These are phyloP conservation scores for Hygrophorus pudorinus DNA, from an alignment of 768 basidiomycete species.

Conservation along the genomic window DNA sequence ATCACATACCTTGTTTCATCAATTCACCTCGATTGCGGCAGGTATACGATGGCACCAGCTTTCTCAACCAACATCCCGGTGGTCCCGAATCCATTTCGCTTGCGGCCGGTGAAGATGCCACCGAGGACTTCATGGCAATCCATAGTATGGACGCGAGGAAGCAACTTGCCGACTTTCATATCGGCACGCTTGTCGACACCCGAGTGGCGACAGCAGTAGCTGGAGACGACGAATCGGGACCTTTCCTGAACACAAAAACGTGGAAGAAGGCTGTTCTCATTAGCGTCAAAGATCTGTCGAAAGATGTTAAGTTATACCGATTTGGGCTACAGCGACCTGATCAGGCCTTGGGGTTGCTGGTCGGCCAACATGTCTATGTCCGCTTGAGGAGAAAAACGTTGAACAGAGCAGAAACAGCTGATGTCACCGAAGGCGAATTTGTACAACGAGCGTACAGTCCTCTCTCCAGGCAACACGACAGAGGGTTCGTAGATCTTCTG, in stretches of 20 bases:
- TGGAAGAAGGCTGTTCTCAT: slow-evolving; percentile 40
- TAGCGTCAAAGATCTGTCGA: slow-evolving; percentile 29
- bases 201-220: background rate
- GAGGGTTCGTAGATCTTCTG: slow-evolving; percentile 41
- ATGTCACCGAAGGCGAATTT: slow-evolving; percentile 24
- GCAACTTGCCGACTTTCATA: slow-evolving; percentile 38
- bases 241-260: slow-evolving; percentile 33
- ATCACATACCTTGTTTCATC: background rate
- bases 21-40: background rate
- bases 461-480: slow-evolving; percentile 30
- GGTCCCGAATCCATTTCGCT: slow-evolving; percentile 44
- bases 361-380: slow-evolving; percentile 53
- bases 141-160: slow-evolving; percentile 42
- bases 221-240: slow-evolving; percentile 3
- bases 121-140: slow-evolving; percentile 57
- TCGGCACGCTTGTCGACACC: slow-evolving; percentile 33
- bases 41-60: slow-evolving; percentile 44
- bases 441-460: slow-evolving; percentile 55
- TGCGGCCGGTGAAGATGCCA: slow-evolving; percentile 49
- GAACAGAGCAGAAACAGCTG: slow-evolving; percentile 12
- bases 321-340: slow-evolving; percentile 32
- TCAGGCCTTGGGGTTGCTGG: slow-evolving; percentile 40
- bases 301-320: slow-evolving; percentile 39
- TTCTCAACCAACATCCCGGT: slow-evolving; percentile 48
- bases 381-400: slow-evolving; percentile 29